Base-by-base conservation (phyloP, 2,329 filamentous ascomycete species). In the Dryadomyces quercus-mongolicae region DNA sequence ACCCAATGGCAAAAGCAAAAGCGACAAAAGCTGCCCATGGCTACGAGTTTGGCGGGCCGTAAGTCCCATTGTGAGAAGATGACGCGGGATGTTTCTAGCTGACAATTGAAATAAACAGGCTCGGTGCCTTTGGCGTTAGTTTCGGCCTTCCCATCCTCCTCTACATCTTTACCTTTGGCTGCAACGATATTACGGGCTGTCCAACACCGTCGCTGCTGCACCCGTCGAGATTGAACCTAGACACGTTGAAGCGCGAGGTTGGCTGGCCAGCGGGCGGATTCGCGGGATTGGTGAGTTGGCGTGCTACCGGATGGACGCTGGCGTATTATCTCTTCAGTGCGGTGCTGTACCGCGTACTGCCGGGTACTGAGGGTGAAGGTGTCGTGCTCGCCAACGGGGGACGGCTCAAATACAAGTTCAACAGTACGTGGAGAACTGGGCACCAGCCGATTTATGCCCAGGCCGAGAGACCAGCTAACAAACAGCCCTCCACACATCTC, bases 161-260 rank as follows among this genome's bases (percentile, higher is more conserved):
- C 62, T 95, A 93, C 70, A 66, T 83, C 62, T 85, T 92, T 65
- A 78, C 84, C 49, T 95, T 96, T 65, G 74, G 85, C 63, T 96
- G 92, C 77, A 97, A 96, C 71, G 91, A 97, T 67, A 74, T 94
- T 59, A 85, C 88, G 9, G 92, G 93, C 56, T 97, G 93, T 66
- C 93, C 92, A 49, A 84, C 88, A 2, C 89, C 91, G 3, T 89
- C 87, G 4, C 75, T 92, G 9, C 77, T 95, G 42, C 76, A 78
- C 60, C 90, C 87, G 36, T 82, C 78, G 55, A 85, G 80, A 9
- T 71, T 95, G 56, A 82, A 82, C 45, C 72, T 90, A 49, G 79
- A 84, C 20, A 78, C 80, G 62, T 72, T 96, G 61, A 93, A 92
- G 72, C 66, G 74, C 54, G 89, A 96, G 64, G 81, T 88, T 46